Percentiles rank a stretch among this genome's conserved stretches.
phyloP scores from a whole-genome alignment of 257 asterid genomes.

The Hygrophila difformis region DNA sequence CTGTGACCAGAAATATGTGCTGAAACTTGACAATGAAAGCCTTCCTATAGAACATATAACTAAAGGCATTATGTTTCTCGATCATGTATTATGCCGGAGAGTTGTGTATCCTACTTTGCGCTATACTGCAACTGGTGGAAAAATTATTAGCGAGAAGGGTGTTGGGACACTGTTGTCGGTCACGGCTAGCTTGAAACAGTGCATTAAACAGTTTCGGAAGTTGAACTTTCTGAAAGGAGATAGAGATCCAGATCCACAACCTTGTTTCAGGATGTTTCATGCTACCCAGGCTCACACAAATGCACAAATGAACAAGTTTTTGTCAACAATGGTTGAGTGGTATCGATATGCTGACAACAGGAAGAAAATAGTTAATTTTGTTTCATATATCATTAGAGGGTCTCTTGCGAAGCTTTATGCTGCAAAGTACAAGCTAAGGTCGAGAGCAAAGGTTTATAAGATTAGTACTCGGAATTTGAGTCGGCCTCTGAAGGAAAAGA shows the following conservation, averaged over 20 bases:
- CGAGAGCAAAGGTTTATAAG: conserved; percentile 92
- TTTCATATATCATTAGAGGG: conserved; percentile 89
- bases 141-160: conserved; percentile 93
- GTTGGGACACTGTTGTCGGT: conserved; percentile 89
- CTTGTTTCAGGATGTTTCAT: conserved; percentile 97
- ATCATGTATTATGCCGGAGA: conserved; percentile 86
- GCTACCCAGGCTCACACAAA: conserved; percentile 98
- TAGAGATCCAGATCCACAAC: conserved; percentile 97
- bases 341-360: conserved; percentile 93
- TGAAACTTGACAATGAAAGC: conserved; percentile 86
- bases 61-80: conserved; percentile 95
- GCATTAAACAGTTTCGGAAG: conserved; percentile 84
- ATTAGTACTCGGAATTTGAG: conserved; percentile 75
- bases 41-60: conserved; percentile 95
- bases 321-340: conserved; percentile 94
- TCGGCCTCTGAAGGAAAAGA: conserved; percentile 89
- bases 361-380: conserved; percentile 86
- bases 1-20: conserved; percentile 77
- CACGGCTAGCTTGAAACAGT: conserved; percentile 93
- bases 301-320: conserved; percentile 92
- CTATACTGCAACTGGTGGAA: conserved; percentile 95
- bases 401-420: conserved; percentile 98
- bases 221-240: conserved; percentile 80
- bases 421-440: conserved; percentile 90
- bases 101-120: conserved; percentile 93